Conservation (phyloP, 2,329 filamentous ascomycete genomes). For the Colletotrichum sp. region DNA sequence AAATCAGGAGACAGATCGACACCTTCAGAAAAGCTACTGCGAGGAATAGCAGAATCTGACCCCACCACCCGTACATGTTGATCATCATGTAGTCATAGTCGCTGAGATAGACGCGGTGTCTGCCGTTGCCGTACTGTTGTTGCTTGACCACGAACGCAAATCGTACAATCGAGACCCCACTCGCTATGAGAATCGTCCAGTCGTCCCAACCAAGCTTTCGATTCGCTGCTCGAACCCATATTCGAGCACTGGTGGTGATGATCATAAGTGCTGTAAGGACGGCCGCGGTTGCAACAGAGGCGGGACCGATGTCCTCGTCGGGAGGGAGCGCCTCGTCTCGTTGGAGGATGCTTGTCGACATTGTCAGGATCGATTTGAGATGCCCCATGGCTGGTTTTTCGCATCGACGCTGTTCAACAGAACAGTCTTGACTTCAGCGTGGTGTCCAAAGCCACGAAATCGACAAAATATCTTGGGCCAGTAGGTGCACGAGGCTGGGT, state of each 20-base stretch:
- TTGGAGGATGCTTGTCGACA: background rate
- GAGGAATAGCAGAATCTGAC: conserved; percentile 43
- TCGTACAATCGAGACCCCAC: conserved; percentile 32
- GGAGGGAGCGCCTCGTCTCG: conserved; percentile 41
- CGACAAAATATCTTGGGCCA: background rate
- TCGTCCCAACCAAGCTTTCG: conserved; percentile 41
- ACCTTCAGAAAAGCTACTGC: conserved; percentile 43
- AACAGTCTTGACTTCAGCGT: background rate
- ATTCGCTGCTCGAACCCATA: conserved; percentile 32
- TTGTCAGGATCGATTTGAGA: background rate
- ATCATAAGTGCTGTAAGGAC: conserved; percentile 33
- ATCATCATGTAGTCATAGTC: conserved; percentile 34
- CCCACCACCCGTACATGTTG: conserved; percentile 42
- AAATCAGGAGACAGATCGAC: conserved; percentile 43
- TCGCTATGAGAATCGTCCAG: conserved; percentile 34
- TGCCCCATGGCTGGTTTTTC: background rate
- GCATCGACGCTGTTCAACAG: background rate
- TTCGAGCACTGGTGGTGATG: conserved; percentile 33
- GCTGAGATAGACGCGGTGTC: conserved; percentile 39
- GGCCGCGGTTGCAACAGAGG: conserved; percentile 34
- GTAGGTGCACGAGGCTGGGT: background rate
- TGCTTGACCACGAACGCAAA: conserved; percentile 36
- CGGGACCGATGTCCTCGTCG: conserved; percentile 34
- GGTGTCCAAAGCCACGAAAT: background rate
- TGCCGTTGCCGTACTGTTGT: conserved; percentile 39